Percentiles rank a stretch among this genome's conserved stretches.
phyloP scores from a whole-genome alignment of 129 eudicot species.

The Centella asiatica region DNA sequence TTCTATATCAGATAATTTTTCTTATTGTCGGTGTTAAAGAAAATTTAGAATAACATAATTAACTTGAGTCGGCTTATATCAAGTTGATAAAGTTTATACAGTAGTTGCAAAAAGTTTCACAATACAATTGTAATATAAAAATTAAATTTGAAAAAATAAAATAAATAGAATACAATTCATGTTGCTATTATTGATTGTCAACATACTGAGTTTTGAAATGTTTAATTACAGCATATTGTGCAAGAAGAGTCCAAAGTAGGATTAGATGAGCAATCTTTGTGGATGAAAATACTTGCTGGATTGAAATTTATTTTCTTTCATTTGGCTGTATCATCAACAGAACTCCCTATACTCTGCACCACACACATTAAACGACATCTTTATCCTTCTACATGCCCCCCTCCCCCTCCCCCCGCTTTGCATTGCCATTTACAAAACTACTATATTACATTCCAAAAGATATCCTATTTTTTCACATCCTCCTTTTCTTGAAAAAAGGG shows the following conservation, averaged over 20 bases:
- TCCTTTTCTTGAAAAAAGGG: constrained; percentile 3
- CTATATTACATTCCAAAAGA: constrained; percentile 11
- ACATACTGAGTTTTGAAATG: too few relatives aligned
- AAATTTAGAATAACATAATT: too few relatives aligned
- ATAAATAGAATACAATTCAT: too few relatives aligned
- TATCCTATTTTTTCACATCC: constrained; percentile 6
- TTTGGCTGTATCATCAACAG: constrained; percentile 19
- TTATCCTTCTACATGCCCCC: constrained; percentile 21
- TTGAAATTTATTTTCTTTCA: constrained; percentile 10
- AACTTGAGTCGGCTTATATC: too few relatives aligned
- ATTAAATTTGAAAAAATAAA: too few relatives aligned
- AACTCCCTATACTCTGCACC: constrained; percentile 28
- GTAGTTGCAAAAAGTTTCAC: too few relatives aligned
- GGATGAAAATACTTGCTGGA: constrained; percentile 35
- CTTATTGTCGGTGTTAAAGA: too few relatives aligned
- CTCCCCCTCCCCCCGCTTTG: constrained; percentile 6
- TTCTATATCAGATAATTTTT: too few relatives aligned
- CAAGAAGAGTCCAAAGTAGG: not conserved
- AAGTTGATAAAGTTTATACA: too few relatives aligned
- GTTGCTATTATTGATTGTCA: too few relatives aligned
- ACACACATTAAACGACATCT: constrained; percentile 35
- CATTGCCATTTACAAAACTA: constrained; percentile 16
- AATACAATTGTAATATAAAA: too few relatives aligned
- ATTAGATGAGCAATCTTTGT: constrained; percentile 32
- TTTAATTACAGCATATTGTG: not conserved